Conservation (phyloP, 352 stramenopile genomes). For the Aphanomyces euteiches region DNA sequence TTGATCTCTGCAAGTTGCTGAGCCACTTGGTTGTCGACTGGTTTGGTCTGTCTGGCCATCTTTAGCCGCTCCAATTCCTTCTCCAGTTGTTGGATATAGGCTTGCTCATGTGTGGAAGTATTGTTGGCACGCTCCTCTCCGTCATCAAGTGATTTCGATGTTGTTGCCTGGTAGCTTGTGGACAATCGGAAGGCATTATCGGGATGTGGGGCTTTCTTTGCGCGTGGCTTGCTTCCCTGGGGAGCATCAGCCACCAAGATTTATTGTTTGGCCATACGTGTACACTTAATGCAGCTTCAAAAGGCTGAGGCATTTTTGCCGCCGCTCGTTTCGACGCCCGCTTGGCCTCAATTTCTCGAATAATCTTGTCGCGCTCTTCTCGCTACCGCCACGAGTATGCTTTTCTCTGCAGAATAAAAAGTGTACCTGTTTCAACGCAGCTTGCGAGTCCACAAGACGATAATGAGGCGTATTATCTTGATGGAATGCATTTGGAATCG, state of each 20-base stretch:
- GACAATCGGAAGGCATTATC: too few species aligned
- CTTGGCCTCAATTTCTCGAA: conserved; percentile 27
- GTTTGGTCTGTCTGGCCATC: neutral
- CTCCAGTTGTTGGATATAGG: conserved; percentile 14
- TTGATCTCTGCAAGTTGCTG: conserved; percentile 11
- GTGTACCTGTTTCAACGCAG: conserved; percentile 12
- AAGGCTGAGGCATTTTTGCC: conserved; percentile 15
- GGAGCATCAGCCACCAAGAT: neutral
- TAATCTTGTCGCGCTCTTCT: conserved; percentile 15
- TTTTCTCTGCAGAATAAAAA: too few species aligned
- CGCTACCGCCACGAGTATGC: neutral
- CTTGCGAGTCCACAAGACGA: conserved; percentile 8
- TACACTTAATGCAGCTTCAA: conserved; percentile 1
- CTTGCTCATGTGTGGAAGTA: neutral
- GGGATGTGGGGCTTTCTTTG: neutral
- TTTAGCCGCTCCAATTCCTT: conserved; percentile 10
- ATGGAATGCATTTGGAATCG: conserved; percentile 7
- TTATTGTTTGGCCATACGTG: neutral
- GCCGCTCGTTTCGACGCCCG: conserved; percentile 5
- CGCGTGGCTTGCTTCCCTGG: conserved; percentile 5
- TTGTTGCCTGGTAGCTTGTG: too few species aligned
- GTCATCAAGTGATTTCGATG: too few species aligned
- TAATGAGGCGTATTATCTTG: conserved; percentile 12
- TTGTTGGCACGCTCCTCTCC: too few species aligned
- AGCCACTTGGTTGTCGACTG: conserved; percentile 1